Base-by-base conservation (phyloP, 192 early-diverging fungal species). In the Mortierella alpina region DNA sequence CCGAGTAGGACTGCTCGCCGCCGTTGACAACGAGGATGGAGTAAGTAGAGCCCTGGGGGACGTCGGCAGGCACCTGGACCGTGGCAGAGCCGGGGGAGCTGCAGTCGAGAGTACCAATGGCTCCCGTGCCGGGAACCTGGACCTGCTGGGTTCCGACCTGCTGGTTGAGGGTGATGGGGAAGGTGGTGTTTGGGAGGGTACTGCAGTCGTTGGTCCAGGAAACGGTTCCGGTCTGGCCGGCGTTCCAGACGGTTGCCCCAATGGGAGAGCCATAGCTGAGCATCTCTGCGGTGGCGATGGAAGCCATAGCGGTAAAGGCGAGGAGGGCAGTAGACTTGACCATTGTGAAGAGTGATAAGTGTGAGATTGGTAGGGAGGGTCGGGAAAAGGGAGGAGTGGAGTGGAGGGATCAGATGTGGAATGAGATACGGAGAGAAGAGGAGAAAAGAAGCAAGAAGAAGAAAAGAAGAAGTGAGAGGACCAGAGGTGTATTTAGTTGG, bases 61-160 rank as follows among this genome's bases (percentile, higher is more conserved):
- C 18, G 17, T 52, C 64, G 39, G 42, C 42, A 47, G 77, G 77
- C 54, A 80, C 46, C 39, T 31, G 63, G 53, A 57, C 46, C 14
- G 40, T 47, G 45, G 45, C 20, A 5, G 49, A 44, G 41, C 68
- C 68, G 20, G 55, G 5, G 6, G 45, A 20, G 13, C 6, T 4
- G 70, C 77, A 80, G 59, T 80, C 70, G 17, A 80, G 6, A 20
- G 10, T 22, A 7, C 68, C 75, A 49, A 79, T 57, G 45, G 75
- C 5, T 20, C 58, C 64, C 8, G 11, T 6, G 7, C 50, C 46
- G 45, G 71, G 61, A 22, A 49, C 14, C 62, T 64, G 62, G 53
- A 73, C 10, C 14, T 44, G 54, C 14, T 44, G 54, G 54, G 22
- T 15, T 18, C 17, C 31, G 51, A n/a, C 7, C 64, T 66, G 64